Evolutionary conservation across 805 yeast species (phyloP).

Genomic region (Saturnispora serradocipensis): DNA sequence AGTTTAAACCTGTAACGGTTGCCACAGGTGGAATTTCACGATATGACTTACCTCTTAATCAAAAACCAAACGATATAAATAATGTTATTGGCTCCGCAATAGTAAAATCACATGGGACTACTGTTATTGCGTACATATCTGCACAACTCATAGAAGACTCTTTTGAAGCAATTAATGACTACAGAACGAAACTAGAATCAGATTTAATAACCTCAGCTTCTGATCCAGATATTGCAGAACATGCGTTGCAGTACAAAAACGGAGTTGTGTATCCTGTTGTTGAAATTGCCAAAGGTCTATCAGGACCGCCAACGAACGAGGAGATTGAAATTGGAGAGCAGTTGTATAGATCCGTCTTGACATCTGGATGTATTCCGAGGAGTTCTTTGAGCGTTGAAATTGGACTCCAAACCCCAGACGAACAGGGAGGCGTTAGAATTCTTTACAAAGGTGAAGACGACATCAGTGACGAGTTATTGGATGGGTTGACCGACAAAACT

Average conservation of each 20-base stretch:
- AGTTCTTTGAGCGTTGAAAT: slow-evolving; percentile 47
- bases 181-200: slow-evolving; percentile 30
- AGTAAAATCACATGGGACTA: slow-evolving; percentile 60
- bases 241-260: slow-evolving; percentile 16
- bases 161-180: slow-evolving; percentile 34
- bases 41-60: slow-evolving; percentile 17
- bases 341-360: slow-evolving; percentile 49
- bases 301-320: slow-evolving; percentile 78
- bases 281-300: slow-evolving; percentile 64
- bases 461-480: slow-evolving; percentile 14
- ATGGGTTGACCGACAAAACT: slow-evolving; percentile 32
- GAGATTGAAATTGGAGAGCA: slow-evolving; percentile 69
- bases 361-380: slow-evolving; percentile 43
- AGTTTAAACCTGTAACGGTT: slow-evolving; percentile 52
- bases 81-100: slow-evolving; percentile 58
- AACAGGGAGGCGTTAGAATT: slow-evolving; percentile 39
- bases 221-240: slow-evolving; percentile 7
- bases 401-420: slow-evolving; percentile 41
- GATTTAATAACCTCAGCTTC: slow-evolving; percentile 24
- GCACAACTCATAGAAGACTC: slow-evolving; percentile 57
- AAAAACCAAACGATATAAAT: slow-evolving; percentile 16
- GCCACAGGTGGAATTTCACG: slow-evolving; percentile 30
- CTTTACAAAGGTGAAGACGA: slow-evolving; percentile 35
- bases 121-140: slow-evolving; percentile 61
- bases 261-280: slow-evolving; percentile 62